These are phyloP conservation scores for Ceratocystis alfenasii DNA, from an alignment of 2,329 filamentous ascomycete genomes.

Conservation along the genomic window DNA sequence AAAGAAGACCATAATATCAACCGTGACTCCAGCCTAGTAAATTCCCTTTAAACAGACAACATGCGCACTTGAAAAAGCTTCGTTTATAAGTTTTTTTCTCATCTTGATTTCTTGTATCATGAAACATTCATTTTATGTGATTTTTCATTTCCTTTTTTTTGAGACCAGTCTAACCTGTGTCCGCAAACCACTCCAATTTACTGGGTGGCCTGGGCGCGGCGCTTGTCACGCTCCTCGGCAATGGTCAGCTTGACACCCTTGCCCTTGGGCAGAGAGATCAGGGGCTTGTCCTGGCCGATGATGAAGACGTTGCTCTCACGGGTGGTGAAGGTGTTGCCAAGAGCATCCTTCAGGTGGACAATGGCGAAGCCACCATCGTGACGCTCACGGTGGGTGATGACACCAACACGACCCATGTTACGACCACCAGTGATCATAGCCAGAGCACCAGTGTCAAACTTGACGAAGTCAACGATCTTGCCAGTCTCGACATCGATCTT, in stretches of 20 bases:
- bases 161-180: conserved; percentile 6
- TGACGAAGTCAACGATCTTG: conserved; percentile 97
- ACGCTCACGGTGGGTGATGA: conserved; percentile 99
- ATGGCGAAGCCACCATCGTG: conserved; percentile 99
- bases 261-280: conserved; percentile 98
- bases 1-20: too few species aligned
- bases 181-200: conserved; percentile 30
- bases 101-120: conserved; percentile 7
- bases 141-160: conserved; percentile 20
- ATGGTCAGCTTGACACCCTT: conserved; percentile 99
- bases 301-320: conserved; percentile 99
- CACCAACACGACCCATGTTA: conserved; percentile 99
- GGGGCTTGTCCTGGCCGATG: conserved; percentile 97
- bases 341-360: conserved; percentile 98
- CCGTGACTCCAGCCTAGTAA: too few species aligned
- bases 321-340: conserved; percentile 99
- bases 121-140: conserved; percentile 10
- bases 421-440: conserved; percentile 99
- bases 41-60: neutral
- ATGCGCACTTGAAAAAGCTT: conserved; percentile 10
- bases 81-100: conserved; percentile 19
- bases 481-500: conserved; percentile 95
- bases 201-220: conserved; percentile 54
- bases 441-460: conserved; percentile 96
- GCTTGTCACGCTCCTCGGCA: conserved; percentile 97